Evolutionary conservation across 2,329 filamentous ascomycete species (phyloP).

Genomic region (Penicillium decumbens): DNA sequence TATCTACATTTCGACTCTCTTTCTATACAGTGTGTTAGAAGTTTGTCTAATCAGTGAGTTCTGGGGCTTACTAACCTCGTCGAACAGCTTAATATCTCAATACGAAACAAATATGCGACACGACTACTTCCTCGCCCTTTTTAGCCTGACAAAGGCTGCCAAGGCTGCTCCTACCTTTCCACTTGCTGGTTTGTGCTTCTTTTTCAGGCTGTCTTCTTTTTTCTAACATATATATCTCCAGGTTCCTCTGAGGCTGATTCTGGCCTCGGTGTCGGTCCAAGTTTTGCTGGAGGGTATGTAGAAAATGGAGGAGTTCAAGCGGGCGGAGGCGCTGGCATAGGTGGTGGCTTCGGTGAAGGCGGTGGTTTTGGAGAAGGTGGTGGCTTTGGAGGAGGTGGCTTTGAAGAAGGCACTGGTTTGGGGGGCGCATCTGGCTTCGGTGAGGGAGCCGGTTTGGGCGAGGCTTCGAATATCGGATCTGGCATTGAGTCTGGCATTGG

Average conservation of each 20-base stretch:
- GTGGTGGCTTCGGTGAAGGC: neutral
- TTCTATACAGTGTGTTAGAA: neutral
- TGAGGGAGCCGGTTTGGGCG: neutral
- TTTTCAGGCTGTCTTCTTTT: neutral
- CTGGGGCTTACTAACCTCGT: neutral
- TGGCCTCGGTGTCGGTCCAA: neutral
- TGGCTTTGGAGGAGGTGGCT: neutral
- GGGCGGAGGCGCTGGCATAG: neutral
- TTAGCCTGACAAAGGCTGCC: neutral
- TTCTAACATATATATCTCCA: neutral
- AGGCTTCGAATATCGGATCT: neutral
- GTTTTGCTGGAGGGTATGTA: neutral
- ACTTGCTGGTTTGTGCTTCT: neutral
- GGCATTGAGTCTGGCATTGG: neutral
- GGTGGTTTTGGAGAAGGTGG: neutral
- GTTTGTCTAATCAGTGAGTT: neutral
- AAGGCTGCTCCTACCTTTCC: neutral
- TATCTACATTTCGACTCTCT: neutral
- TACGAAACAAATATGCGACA: neutral
- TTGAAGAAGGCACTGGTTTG: neutral
- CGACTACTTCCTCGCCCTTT: neutral
- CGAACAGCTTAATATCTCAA: neutral
- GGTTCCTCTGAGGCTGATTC: neutral
- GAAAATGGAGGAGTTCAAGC: neutral
- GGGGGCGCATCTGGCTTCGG: neutral